These are phyloP conservation scores for Penstemon davidsonii DNA, from an alignment of 257 asterid genomes.

Conservation along the genomic window DNA sequence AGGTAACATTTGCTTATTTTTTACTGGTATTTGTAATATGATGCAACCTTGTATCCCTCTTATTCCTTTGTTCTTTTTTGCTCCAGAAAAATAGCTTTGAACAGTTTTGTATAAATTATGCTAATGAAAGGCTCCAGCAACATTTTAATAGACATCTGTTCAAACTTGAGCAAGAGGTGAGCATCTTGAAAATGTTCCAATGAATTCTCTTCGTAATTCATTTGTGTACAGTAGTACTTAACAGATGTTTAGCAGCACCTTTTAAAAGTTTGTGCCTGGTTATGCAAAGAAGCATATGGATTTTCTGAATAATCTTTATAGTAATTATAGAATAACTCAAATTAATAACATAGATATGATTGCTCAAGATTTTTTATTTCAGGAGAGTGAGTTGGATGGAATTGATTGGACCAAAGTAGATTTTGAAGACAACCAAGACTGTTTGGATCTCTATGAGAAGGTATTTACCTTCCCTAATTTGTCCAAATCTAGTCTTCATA, in stretches of 20 bases:
- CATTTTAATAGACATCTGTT: slow-evolving; percentile 86
- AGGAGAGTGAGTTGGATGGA: slow-evolving; percentile 93
- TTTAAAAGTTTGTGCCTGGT: slow-evolving; percentile 5
- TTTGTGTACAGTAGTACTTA: background rate
- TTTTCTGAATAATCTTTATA: background rate
- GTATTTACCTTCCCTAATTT: slow-evolving; percentile 28
- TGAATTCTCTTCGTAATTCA: slow-evolving; percentile 14
- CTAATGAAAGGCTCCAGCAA: slow-evolving; percentile 96
- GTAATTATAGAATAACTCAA: too few relatives aligned
- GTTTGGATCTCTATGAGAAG: slow-evolving; percentile 88
- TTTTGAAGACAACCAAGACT: slow-evolving; percentile 84
- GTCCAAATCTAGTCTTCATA: slow-evolving; percentile 1
- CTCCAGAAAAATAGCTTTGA: slow-evolving; percentile 85
- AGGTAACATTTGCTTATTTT: slow-evolving; percentile 47
- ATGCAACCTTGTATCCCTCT: slow-evolving; percentile 23
- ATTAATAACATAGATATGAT: background rate
- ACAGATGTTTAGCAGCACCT: slow-evolving; percentile 18
- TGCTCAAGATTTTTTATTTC: slow-evolving; percentile 18
- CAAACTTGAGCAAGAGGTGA: slow-evolving; percentile 91
- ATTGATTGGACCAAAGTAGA: slow-evolving; percentile 87
- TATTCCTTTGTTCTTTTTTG: slow-evolving; percentile 8
- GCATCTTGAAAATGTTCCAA: slow-evolving; percentile 29
- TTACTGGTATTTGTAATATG: slow-evolving; percentile 1
- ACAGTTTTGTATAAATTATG: slow-evolving; percentile 93
- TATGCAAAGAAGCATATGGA: slow-evolving; percentile 16